phyloP scores from a whole-genome alignment of 495 filamentous ascomycete genomes.

The Platismatia glauca region DNA sequence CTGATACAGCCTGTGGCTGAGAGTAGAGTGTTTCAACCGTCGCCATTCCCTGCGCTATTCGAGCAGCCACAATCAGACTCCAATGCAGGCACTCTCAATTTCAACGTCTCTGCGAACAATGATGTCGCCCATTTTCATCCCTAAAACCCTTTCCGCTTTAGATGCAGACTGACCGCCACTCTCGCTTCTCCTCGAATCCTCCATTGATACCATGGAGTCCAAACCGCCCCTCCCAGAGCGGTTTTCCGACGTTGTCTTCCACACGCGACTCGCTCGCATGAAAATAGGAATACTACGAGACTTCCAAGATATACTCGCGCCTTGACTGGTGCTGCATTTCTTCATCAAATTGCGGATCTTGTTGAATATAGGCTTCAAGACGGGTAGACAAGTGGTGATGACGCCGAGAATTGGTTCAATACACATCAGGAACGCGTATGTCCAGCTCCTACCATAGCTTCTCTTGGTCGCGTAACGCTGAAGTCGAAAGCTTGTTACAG shows the following conservation, averaged over 20 bases:
- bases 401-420: slow-evolving; percentile 18
- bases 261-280: background rate
- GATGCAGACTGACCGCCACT: background rate
- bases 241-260: background rate
- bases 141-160: background rate
- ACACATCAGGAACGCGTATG: slow-evolving; percentile 8
- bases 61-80: too few species aligned
- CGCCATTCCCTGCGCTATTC: too few species aligned
- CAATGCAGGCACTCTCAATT: background rate
- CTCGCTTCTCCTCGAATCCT: background rate
- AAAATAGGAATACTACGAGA: slow-evolving; percentile 1
- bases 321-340: background rate
- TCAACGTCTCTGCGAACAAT: background rate
- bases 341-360: slow-evolving; percentile 5
- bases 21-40: too few species aligned
- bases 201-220: background rate
- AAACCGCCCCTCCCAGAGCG: background rate
- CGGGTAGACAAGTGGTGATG: slow-evolving; percentile 19
- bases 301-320: slow-evolving; percentile 1
- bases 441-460: background rate
- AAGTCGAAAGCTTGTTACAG: slow-evolving; percentile 9
- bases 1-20: too few species aligned
- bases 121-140: background rate
- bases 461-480: slow-evolving; percentile 1
- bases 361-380: slow-evolving; percentile 18